phyloP scores from a whole-genome alignment of 768 basidiomycete species.

The Mycena crocata region DNA sequence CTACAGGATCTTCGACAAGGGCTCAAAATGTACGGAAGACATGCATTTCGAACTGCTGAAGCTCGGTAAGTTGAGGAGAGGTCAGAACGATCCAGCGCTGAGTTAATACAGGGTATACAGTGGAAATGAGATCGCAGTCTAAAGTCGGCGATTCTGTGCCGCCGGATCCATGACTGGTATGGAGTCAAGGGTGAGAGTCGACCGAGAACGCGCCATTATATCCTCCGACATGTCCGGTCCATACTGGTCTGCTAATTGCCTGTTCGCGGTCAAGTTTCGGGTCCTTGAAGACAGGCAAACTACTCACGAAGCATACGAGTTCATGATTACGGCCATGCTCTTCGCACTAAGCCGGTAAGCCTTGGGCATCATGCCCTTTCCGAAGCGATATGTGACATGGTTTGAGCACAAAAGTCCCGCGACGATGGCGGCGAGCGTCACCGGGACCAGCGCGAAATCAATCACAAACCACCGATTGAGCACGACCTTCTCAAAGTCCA shows the following conservation, averaged over 20 bases:
- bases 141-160: no score
- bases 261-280: conserved; percentile 35
- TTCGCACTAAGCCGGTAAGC: conserved; percentile 69
- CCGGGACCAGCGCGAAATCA: conserved; percentile 66
- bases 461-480: conserved; percentile 66
- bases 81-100: no score
- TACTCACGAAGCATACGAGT: conserved; percentile 69
- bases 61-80: no score
- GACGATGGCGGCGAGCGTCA: conserved; percentile 66
- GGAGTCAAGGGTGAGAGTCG: conserved; percentile 6
- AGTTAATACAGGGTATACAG: no score
- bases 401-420: conserved; percentile 68
- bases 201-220: conserved; percentile 15
- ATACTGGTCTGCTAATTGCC: conserved; percentile 74
- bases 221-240: conserved; percentile 60
- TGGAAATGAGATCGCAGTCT: no score
- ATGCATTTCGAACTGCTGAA: no score
- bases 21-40: no score
- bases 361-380: conserved; percentile 79
- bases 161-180: not conserved
- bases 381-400: conserved; percentile 78
- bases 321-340: conserved; percentile 74
- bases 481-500: conserved; percentile 58
- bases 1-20: no score
- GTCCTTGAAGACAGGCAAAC: not conserved